Evolutionary conservation across 805 yeast genomes (phyloP), one percentile per base, ranked within the genome.

Genomic region (Wickerhamiella dianesei): DNA sequence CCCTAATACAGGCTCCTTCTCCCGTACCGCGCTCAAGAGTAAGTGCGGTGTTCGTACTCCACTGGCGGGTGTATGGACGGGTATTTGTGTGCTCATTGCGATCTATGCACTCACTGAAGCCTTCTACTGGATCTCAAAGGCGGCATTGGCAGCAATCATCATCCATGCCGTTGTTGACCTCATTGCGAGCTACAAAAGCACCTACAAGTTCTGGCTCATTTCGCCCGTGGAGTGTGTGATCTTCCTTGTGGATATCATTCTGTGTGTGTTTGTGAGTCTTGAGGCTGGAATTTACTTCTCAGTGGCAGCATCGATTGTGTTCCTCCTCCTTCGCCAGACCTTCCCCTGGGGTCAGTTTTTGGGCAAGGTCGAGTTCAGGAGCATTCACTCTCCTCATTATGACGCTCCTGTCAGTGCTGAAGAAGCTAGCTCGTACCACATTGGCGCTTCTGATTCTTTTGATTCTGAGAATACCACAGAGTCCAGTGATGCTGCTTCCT

Each of bases 21-120:
- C 94, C 17, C 80, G 96, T 70, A 82, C 95, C 41, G 96, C 96
- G 5, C 73, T 88, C 58, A 88, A 89, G 67, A 80, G 94, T 44
- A 88, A 88, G 66, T 88, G 95, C 73, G 94, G 95, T 62, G 96
- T 88, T 41, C 76, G 87, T 60, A 88, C 96, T 18, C 96, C 96
- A 35, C 69, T 88, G 50, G 94, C 95, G 41, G 95, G 96, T 67
- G 72, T 86, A 39, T 82, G 79, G 64, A 83, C 95, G 12, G 96
- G 96, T 61, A 76, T 75, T 41, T 87, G 89, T 65, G 96, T 88
- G 21, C 66, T 88, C 52, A 68, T 88, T 52, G 95, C 96, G 2
- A 71, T 88, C 52, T 88, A 87, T 64, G 79, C 82, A 50, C 73
- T 88, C 57, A 87, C 96, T 4, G 71, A 71, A 48, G 82, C 94